phyloP scores from a whole-genome alignment of 805 yeast species.

The Grigorovia jiainica region DNA sequence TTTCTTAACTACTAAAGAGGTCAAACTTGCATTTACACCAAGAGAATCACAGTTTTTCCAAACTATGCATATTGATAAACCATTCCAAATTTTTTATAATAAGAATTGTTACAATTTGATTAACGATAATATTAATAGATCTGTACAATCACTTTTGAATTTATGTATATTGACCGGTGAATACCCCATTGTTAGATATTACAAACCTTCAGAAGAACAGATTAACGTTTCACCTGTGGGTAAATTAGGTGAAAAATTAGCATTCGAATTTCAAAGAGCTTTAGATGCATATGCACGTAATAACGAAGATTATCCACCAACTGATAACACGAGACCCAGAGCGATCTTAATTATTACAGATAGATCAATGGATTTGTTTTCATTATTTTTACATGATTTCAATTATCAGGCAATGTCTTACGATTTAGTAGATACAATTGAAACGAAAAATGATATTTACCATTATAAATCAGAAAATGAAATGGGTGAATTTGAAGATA shows the following conservation, averaged over 20 bases:
- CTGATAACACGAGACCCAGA: constrained; percentile 48
- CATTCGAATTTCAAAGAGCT: constrained; percentile 57
- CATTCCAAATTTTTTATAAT: constrained; percentile 68
- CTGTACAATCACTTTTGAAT: constrained; percentile 59
- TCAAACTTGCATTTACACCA: constrained; percentile 48
- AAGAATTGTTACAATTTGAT: constrained; percentile 53
- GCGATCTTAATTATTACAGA: constrained; percentile 71
- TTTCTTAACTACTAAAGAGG: constrained; percentile 30
- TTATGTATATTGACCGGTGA: constrained; percentile 76
- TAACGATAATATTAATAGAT: constrained; percentile 43
- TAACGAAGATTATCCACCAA: constrained; percentile 54
- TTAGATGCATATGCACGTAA: constrained; percentile 68
- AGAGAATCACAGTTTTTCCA: constrained; percentile 58
- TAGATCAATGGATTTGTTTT: constrained; percentile 70
- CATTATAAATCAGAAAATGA: constrained; percentile 50
- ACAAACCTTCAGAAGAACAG: constrained; percentile 39
- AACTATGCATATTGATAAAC: constrained; percentile 50
- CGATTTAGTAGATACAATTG: constrained; percentile 49
- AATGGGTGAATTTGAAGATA: constrained; percentile 34
- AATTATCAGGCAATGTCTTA: constrained; percentile 87
- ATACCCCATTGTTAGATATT: constrained; percentile 76
- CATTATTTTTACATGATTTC: constrained; percentile 84
- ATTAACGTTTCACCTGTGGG: constrained; percentile 45
- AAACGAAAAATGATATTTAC: constrained; percentile 37
- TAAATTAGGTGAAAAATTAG: constrained; percentile 58